Conservation (phyloP, 345 rosid genomes). For the Lepidium sativum region DNA sequence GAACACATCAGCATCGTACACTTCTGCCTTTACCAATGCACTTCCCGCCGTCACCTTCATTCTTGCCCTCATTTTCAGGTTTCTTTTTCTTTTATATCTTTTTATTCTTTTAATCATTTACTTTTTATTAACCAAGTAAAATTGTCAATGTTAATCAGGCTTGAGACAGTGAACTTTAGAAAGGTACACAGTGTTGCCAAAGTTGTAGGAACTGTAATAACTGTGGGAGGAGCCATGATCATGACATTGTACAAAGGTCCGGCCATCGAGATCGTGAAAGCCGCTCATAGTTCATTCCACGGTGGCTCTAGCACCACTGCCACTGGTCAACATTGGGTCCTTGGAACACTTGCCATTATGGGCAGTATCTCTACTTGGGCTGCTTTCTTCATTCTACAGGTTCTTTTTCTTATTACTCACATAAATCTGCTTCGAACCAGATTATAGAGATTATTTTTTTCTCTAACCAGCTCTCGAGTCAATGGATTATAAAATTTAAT, state of each 20-base stretch:
- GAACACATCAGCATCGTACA: constrained; percentile 72
- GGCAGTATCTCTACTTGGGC: constrained; percentile 65
- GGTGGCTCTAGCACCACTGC: constrained; percentile 26
- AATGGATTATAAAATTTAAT: too few species aligned
- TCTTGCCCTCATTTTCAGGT: constrained; percentile 78
- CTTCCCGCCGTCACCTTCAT: constrained; percentile 89
- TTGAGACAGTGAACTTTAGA: constrained; percentile 58
- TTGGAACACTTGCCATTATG: constrained; percentile 56
- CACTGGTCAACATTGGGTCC: constrained; percentile 43
- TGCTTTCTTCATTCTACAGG: constrained; percentile 55
- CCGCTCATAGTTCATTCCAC: constrained; percentile 29
- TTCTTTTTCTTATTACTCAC: too few species aligned
- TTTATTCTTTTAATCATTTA: background rate
- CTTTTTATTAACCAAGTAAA: background rate
- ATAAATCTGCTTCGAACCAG: too few species aligned
- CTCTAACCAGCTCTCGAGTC: too few species aligned
- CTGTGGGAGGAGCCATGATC: constrained; percentile 77
- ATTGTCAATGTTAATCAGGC: constrained; percentile 30
- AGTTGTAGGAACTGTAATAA: constrained; percentile 59
- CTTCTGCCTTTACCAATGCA: constrained; percentile 56
- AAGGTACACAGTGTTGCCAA: constrained; percentile 62
- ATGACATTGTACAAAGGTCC: constrained; percentile 96
- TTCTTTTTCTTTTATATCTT: too few species aligned
- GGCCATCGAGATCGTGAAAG: constrained; percentile 40
- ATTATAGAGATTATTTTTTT: too few species aligned